Evolutionary conservation across 2,329 filamentous ascomycete genomes (phyloP).

Genomic region (Fusarium circinatum): DNA sequence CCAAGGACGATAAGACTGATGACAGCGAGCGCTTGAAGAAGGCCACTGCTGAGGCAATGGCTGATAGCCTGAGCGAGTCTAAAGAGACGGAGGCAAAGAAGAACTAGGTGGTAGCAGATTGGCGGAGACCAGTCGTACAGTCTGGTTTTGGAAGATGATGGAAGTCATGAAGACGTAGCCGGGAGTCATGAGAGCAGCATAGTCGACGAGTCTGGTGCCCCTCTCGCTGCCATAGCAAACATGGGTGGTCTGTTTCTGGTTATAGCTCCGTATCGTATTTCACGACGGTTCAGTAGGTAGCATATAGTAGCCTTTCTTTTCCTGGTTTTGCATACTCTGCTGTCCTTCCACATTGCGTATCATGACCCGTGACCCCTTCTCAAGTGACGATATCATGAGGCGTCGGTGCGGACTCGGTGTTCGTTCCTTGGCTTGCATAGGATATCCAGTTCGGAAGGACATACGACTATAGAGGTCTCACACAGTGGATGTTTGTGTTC

Average conservation of each 20-base stretch:
- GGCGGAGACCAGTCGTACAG: neutral
- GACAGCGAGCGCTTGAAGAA: conserved; percentile 72
- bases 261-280: conserved; percentile 16
- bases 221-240: conserved; percentile 2
- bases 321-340: neutral
- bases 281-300: conserved; percentile 31
- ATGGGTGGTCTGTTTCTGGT: conserved; percentile 23
- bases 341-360: neutral
- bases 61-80: conserved; percentile 61
- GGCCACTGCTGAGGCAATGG: conserved; percentile 70
- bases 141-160: neutral
- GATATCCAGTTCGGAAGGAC: neutral
- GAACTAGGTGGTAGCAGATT: conserved; percentile 38
- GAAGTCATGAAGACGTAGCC: neutral
- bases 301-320: conserved; percentile 40
- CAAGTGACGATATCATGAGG: neutral
- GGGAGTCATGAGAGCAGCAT: conserved; percentile 10
- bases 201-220: conserved; percentile 17
- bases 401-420: neutral
- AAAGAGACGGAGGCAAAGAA: conserved; percentile 51
- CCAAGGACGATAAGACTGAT: conserved; percentile 65
- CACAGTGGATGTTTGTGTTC: neutral
- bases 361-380: neutral
- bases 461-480: neutral
- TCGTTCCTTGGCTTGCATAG: neutral